Evolutionary conservation across 768 basidiomycete species (phyloP), one percentile per base, ranked within the genome.

Genomic region (Psilocybe tampanensis): DNA sequence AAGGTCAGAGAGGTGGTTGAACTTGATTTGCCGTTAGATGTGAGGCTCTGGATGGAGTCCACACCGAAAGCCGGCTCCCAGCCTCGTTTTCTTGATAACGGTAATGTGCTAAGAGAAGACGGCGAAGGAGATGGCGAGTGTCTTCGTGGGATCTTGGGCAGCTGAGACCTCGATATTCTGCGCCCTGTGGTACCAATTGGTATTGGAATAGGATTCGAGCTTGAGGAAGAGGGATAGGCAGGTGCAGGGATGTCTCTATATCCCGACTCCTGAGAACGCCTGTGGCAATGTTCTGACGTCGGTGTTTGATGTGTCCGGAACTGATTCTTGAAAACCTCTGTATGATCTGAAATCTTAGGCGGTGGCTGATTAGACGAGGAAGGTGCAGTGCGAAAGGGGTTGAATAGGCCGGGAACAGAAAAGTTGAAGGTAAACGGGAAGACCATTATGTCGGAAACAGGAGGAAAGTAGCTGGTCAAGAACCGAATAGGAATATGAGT

Each of bases 341-440:
- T 58, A 42, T 47, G 58, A 56, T 21, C 36, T 44, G 57, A 44
- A 49, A 59, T 57, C 29, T 59, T 19, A 22, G 77, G 53, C 23
- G 44, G 48, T 19, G 56, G 36, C 12, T 39, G 12, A 13, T 39
- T 41, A 26, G 57, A 51, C 47, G 62, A 45, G 23, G 44, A 21
- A 4, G 49, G 22, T 7, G 19, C 21, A 32, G 52, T 33, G 9
- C 44, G 66, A 71, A 91, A 91, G 8, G 89, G 89, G 64, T 90
- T 90, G 22, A 76, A 69, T 51, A 89, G 65, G 6, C 87, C 88
- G 4, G 89, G 86, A 12, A 88, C 82, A 33, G 78, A 68, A 58
- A 90, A 77, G 15, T 70, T 82, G 76, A 92, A 92, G 49, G 88
- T 89, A 67, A 92, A 92, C 12, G 88, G 82, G 64, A 90, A 90